A percentile compares a stretch with the other conserved stretches of the same genome.
Evolutionary conservation across 169 alveolate genomes (phyloP).

Genomic region (Plasmodium malariae): DNA sequence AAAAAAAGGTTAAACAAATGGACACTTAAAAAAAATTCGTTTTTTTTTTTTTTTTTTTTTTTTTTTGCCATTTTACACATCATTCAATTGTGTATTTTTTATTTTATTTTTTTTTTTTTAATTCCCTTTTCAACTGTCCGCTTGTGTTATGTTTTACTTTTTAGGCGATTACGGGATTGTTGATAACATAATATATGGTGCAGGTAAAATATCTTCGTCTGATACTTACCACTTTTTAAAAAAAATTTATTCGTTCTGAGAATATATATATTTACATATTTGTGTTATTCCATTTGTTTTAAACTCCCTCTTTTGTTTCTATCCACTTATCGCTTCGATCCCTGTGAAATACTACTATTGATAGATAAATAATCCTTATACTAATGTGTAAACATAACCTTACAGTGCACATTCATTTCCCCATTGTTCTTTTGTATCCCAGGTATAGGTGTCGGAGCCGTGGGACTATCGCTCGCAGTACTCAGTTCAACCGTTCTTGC

Average conservation of each 20-base stretch:
- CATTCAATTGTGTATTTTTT: no score
- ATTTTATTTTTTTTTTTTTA: no score
- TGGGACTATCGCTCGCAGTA: constrained; percentile 67
- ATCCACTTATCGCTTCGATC: neutral
- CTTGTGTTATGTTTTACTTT: no score
- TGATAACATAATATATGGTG: constrained; percentile 58
- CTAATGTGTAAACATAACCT: neutral
- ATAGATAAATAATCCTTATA: no score
- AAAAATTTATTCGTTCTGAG: neutral
- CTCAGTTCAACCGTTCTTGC: constrained; percentile 68
- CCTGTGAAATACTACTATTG: neutral
- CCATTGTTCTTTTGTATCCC: neutral
- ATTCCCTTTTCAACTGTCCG: no score
- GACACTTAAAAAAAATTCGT: constrained; percentile 4
- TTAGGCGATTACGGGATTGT: constrained; percentile 43
- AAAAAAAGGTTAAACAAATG: constrained; percentile 22
- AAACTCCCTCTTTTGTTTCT: neutral
- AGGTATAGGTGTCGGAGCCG: constrained; percentile 76
- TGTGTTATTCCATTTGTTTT: neutral
- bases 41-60: no score
- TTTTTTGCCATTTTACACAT: no score
- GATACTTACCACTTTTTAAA: neutral
- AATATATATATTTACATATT: neutral
- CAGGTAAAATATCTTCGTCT: constrained; percentile 29
- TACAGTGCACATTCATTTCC: neutral